Base-by-base conservation (phyloP, 768 basidiomycete species). In the Rhizopogon salebrosus region DNA sequence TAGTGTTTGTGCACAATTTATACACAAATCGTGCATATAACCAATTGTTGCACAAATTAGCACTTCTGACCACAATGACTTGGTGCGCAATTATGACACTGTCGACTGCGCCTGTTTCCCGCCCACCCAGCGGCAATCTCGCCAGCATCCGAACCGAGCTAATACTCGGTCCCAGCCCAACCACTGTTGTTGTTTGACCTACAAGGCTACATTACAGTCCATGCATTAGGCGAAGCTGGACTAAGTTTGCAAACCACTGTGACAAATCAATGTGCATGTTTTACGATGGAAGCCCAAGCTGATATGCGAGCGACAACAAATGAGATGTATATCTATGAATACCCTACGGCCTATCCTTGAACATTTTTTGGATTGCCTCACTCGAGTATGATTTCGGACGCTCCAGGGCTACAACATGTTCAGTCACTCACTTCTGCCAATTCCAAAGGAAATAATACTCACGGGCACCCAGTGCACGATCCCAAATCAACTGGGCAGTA, bases 361-460 rank as follows among this genome's bases (percentile, higher is more conserved):
- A 92, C 60, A 93, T 87, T 66, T 85, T 84, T 59, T 84, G 75
- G 68, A 92, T 90, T 27, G 84, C 87, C 8, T 74, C 80, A 39
- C 82, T 91, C 24, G 92, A 93, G 70, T 92, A 91, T 1, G 90
- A 93, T 75, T 95, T 95, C 54, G 92, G 92, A 18, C 92, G 82
- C 69, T 95, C 92, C 37, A 94, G 81, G 60, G 89, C 87, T 88
- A 55, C 16, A 51, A 2, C 18, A 27, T n/a, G 48, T 39, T 22
- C 6, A 38, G 23, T 38, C 9, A 39, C 53, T 4, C 49, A 55
- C 1, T 8, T 24, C 20, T 27, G 14, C 43, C 6, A 41, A 26
- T 5, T 16, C 6, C 10, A 41, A 7, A 35, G 7, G 8, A 22
- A 5, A 26, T n/a, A 54, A 27, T 4, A 83, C 88, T 67, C 67